These are phyloP conservation scores for Starmerella sp. DNA, from an alignment of 805 yeast genomes.

Conservation along the genomic window DNA sequence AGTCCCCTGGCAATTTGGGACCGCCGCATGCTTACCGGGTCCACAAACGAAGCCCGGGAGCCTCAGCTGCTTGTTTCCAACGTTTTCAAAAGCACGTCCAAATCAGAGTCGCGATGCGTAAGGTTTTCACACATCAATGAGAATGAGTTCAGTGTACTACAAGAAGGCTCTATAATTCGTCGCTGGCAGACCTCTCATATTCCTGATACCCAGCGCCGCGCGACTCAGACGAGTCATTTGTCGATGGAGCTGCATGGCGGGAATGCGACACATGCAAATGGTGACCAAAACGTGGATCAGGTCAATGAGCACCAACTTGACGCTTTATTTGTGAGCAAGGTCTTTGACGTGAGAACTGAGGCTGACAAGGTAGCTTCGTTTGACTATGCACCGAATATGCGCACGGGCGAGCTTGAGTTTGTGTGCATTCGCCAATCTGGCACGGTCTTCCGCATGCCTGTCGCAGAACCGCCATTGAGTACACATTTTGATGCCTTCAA, in stretches of 20 bases:
- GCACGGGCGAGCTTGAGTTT: constrained; percentile 46
- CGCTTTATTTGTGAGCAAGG: constrained; percentile 61
- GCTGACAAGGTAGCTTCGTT: constrained; percentile 74
- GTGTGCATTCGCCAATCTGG: constrained; percentile 90
- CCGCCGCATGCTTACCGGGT: constrained; percentile 24
- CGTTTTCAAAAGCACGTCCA: constrained; percentile 18
- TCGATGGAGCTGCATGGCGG: constrained; percentile 1
- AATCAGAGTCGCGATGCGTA: constrained; percentile 19
- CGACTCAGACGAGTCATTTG: neutral
- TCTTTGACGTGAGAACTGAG: constrained; percentile 61
- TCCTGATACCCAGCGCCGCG: neutral
- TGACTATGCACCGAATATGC: constrained; percentile 58
- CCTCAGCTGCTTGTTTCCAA: constrained; percentile 22
- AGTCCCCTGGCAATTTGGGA: constrained; percentile 66
- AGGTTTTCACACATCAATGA: constrained; percentile 42
- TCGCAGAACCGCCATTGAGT: constrained; percentile 52
- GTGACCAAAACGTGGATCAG: neutral
- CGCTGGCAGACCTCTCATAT: constrained; percentile 52
- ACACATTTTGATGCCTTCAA: constrained; percentile 52
- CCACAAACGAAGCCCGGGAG: constrained; percentile 13
- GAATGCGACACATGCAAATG: neutral
- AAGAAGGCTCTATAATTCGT: constrained; percentile 64
- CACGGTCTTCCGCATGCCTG: constrained; percentile 68
- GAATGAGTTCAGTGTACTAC: constrained; percentile 69
- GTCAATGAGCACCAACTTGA: constrained; percentile 22